Evolutionary conservation across 352 stramenopile species (phyloP).

Genomic region (Globisporangium ultimum): DNA sequence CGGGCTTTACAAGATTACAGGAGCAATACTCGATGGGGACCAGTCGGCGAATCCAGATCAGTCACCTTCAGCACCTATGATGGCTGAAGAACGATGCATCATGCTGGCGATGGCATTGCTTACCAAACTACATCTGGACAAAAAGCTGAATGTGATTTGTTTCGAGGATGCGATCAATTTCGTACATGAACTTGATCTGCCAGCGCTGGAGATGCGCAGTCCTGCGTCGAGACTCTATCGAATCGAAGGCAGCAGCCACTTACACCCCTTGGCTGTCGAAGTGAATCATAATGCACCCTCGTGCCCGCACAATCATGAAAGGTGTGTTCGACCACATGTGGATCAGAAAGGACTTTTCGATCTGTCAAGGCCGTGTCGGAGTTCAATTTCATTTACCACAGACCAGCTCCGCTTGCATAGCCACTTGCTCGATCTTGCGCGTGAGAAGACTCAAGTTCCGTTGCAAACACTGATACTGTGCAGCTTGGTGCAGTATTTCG

Average conservation of each 20-base stretch:
- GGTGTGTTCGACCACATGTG: neutral
- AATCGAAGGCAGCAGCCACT: constrained; percentile 1
- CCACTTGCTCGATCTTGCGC: neutral
- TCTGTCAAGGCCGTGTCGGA: neutral
- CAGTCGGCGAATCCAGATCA: neutral
- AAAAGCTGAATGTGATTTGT: neutral
- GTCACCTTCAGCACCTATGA: neutral
- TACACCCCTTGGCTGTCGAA: constrained; percentile 9
- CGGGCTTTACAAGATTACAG: constrained; percentile 26
- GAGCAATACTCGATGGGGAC: constrained; percentile 9
- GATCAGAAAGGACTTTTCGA: constrained; percentile 6
- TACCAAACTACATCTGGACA: neutral
- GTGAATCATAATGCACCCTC: neutral
- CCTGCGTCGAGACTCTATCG: constrained; percentile 9
- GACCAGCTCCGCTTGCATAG: neutral
- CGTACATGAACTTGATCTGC: neutral
- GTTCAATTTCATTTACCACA: neutral
- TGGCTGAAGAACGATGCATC: constrained; percentile 10
- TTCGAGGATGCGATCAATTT: neutral
- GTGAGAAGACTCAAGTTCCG: neutral
- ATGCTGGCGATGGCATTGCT: constrained; percentile 1
- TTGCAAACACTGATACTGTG: neutral
- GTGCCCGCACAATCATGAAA: neutral
- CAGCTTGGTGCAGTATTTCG: constrained; percentile 22
- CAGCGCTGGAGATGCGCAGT: neutral